These are phyloP conservation scores for Penicillium robsamsonii DNA, from an alignment of 495 filamentous ascomycete species.

Conservation along the genomic window DNA sequence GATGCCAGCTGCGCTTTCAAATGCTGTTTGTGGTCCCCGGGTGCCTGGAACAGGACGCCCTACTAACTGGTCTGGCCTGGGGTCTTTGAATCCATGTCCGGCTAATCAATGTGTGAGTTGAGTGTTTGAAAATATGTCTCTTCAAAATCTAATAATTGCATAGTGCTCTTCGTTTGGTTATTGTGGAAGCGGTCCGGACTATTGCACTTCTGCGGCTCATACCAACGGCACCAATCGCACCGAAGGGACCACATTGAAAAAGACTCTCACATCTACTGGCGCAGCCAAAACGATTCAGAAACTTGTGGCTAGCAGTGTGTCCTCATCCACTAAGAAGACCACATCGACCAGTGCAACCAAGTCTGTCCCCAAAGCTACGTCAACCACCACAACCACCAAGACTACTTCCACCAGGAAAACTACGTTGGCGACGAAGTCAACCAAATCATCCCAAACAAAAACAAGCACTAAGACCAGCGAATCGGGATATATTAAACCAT, in stretches of 20 bases:
- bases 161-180: not conserved
- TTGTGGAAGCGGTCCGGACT: not conserved
- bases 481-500: not conserved
- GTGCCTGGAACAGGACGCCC: conserved; percentile 3
- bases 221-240: not conserved
- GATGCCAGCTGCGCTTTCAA: conserved; percentile 6
- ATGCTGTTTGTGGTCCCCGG: conserved; percentile 8
- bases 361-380: not conserved
- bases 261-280: not conserved
- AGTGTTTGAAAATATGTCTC: not conserved
- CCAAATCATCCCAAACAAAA: not conserved
- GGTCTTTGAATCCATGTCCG: conserved; percentile 4
- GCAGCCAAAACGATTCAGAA: not conserved
- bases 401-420: not conserved
- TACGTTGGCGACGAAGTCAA: not conserved
- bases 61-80: not conserved
- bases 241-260: not conserved
- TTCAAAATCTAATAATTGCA: not conserved
- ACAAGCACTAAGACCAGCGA: not conserved
- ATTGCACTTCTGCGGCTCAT: not conserved
- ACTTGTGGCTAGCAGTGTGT: not conserved
- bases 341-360: not conserved
- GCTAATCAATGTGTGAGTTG: conserved; percentile 1
- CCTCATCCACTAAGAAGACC: not conserved
- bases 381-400: not conserved